Percentiles rank a stretch among this genome's conserved stretches.
Evolutionary conservation across 805 yeast genomes (phyloP).

Genomic region (Lipomyces japonicus): DNA sequence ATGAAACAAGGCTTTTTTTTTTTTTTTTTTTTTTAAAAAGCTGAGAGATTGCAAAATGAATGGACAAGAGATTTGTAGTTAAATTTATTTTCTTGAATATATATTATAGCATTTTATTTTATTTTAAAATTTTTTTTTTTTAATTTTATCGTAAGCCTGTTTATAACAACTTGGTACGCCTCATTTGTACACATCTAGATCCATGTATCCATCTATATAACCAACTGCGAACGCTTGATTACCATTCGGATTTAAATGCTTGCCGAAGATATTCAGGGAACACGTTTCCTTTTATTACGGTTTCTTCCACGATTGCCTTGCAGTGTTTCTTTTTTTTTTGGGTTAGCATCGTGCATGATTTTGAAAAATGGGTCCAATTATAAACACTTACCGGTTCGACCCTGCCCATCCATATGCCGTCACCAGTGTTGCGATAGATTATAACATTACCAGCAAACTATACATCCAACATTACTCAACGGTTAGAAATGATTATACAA

Average conservation of each 20-base stretch:
- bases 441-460: slow-evolving; percentile 79
- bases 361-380: not conserved
- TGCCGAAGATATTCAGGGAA: slow-evolving; percentile 67
- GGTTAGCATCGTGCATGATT: no score
- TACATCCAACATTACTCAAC: no score
- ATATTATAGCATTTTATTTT: no score
- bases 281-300: slow-evolving; percentile 64
- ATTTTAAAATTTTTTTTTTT: not conserved
- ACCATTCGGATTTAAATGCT: slow-evolving; percentile 39
- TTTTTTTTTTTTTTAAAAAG: no score
- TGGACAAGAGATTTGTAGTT: no score
- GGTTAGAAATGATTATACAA: not conserved
- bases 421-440: slow-evolving; percentile 67
- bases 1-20: no score
- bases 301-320: slow-evolving; percentile 68
- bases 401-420: slow-evolving; percentile 83
- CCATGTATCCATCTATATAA: no score
- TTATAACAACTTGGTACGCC: no score
- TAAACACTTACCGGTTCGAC: slow-evolving; percentile 53
- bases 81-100: no score
- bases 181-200: no score
- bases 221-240: not conserved
- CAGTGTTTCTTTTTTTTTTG: slow-evolving; percentile 48
- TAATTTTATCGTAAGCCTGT: no score
- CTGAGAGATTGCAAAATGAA: no score